Percentiles rank a stretch among this genome's conserved stretches.
phyloP scores from a whole-genome alignment of 1,284 basidiomycete genomes.

The Leucoagaricus sp. region DNA sequence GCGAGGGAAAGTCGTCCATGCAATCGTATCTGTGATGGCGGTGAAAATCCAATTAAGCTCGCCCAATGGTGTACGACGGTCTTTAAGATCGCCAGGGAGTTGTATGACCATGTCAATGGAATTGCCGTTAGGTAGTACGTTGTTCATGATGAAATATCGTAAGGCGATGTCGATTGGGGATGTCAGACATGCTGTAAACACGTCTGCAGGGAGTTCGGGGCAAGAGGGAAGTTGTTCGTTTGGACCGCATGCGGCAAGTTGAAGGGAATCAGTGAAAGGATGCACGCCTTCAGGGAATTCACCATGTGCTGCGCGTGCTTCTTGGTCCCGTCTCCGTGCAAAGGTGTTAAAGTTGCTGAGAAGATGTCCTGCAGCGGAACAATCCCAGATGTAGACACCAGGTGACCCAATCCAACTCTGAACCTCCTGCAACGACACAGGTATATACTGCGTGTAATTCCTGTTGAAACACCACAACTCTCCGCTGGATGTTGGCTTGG shows the following conservation, averaged over 20 bases:
- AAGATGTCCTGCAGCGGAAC: conserved; percentile 93
- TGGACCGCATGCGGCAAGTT: conserved; percentile 93
- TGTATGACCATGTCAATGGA: conserved; percentile 94
- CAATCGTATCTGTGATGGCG: conserved; percentile 98
- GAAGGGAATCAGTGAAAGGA: conserved; percentile 89
- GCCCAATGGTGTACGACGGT: conserved; percentile 92
- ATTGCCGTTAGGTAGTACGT: conserved; percentile 78
- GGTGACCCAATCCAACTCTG: conserved; percentile 93
- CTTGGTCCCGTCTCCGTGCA: conserved; percentile 84
- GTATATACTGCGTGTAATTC: conserved; percentile 98
- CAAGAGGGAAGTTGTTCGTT: conserved; percentile 94
- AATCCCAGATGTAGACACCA: conserved; percentile 99
- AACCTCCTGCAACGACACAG: conserved; percentile 91
- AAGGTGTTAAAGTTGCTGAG: conserved; percentile 90
- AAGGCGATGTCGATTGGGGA: conserved; percentile 98
- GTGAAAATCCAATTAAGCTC: conserved; percentile 99
- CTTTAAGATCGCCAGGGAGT: conserved; percentile 95
- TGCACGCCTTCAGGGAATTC: conserved; percentile 63
- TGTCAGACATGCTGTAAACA: conserved; percentile 97
- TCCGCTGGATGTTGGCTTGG: conserved; percentile 94
- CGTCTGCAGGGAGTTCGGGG: conserved; percentile 94
- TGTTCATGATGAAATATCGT: conserved; percentile 91
- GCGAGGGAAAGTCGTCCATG: conserved; percentile 95
- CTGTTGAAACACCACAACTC: conserved; percentile 99
- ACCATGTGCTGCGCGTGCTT: conserved; percentile 61